Evolutionary conservation across 139 green algal species (phyloP).

Genomic region (Micromonas pusilla): DNA sequence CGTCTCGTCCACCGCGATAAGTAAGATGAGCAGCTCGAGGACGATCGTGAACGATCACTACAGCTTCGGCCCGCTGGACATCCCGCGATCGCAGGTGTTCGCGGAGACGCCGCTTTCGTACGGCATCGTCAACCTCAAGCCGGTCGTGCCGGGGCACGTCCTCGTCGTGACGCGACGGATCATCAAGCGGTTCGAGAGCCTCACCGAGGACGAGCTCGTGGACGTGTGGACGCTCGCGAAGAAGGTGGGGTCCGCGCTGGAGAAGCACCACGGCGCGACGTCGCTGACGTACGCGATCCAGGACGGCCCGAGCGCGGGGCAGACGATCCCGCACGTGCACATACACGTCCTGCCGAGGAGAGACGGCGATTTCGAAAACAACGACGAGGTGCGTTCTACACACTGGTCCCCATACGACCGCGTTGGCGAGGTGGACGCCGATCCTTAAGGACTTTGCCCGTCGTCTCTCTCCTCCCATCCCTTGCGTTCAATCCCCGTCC

Average conservation of each 20-base stretch:
- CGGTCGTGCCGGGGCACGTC: constrained; percentile 90
- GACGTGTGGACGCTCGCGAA: constrained; percentile 69
- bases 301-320: constrained; percentile 58
- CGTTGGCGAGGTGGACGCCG: too few species aligned
- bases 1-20: neutral
- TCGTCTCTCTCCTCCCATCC: too few species aligned
- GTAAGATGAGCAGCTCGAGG: neutral
- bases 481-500: too few species aligned
- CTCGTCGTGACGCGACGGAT: constrained; percentile 73
- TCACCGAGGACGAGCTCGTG: constrained; percentile 67
- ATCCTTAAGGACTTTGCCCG: too few species aligned
- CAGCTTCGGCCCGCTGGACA: neutral
- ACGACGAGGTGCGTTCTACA: constrained; percentile 90
- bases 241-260: neutral
- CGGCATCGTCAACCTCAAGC: constrained; percentile 95
- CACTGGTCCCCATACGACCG: too few species aligned
- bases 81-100: constrained; percentile 9
- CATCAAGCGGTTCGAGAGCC: constrained; percentile 63
- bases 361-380: constrained; percentile 75
- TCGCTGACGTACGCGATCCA: constrained; percentile 38
- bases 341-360: constrained; percentile 87
- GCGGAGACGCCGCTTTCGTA: constrained; percentile 22
- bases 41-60: neutral
- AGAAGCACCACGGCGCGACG: constrained; percentile 28
- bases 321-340: constrained; percentile 94